Percentiles rank a stretch among this genome's conserved stretches.
phyloP scores from a whole-genome alignment of 169 alveolate species.

The Blepharisma undulans region DNA sequence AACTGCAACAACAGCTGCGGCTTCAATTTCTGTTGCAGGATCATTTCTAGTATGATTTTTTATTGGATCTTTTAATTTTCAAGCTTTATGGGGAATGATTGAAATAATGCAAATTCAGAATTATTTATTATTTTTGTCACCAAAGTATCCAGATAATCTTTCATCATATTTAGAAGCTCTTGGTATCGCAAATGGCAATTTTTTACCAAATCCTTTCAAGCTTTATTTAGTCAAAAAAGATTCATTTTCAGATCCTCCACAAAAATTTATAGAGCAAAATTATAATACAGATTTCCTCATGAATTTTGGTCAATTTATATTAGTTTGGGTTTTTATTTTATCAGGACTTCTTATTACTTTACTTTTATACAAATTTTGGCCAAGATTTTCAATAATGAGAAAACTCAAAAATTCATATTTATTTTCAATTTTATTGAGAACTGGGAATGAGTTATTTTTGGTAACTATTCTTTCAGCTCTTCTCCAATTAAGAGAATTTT shows the following conservation, averaged over 20 bases:
- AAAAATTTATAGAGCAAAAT: neutral
- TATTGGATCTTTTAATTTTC: neutral
- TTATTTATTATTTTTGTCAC: neutral
- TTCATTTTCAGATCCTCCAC: neutral
- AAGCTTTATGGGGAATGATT: neutral
- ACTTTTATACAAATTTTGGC: neutral
- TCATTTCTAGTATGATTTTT: too few relatives aligned
- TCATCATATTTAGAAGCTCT: neutral
- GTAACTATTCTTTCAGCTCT: neutral
- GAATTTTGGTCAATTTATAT: neutral
- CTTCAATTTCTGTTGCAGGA: too few relatives aligned
- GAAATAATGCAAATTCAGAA: neutral
- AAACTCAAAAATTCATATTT: neutral
- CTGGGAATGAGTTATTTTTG: neutral
- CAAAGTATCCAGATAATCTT: neutral
- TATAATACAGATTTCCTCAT: neutral
- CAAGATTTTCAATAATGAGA: neutral
- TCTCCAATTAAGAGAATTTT: neutral
- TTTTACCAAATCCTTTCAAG: neutral
- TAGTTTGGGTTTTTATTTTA: neutral
- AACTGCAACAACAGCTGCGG: neutral
- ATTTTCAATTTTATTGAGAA: neutral
- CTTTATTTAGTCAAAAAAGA: neutral
- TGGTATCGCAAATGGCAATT: neutral
- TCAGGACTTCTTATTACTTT: neutral